A percentile compares a stretch with the other conserved stretches of the same genome.
These are phyloP conservation scores for Fragaria iinumae DNA, from an alignment of 306 rosid species.

Conservation along the genomic window DNA sequence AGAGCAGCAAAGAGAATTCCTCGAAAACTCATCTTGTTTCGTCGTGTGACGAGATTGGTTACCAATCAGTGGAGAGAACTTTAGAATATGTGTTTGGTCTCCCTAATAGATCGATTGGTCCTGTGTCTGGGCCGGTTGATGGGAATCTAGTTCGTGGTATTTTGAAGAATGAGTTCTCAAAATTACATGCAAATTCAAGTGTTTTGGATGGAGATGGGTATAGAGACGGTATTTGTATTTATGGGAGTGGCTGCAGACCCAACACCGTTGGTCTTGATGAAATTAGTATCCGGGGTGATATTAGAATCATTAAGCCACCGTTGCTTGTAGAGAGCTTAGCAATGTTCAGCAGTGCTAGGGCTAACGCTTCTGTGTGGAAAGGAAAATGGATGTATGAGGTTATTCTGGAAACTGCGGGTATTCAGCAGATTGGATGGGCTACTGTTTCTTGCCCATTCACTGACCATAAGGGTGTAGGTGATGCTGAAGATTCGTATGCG, in stretches of 20 bases:
- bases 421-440: conserved; percentile 98
- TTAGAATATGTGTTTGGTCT: conserved; percentile 85
- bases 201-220: conserved; percentile 32
- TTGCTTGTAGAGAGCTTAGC: conserved; percentile 81
- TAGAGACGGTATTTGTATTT: conserved; percentile 50
- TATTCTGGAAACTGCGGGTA: conserved; percentile 84
- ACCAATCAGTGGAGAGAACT: conserved; percentile 83
- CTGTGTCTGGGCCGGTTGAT: conserved; percentile 53
- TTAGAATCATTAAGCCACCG: conserved; percentile 56
- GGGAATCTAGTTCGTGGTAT: conserved; percentile 42
- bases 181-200: conserved; percentile 29
- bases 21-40: conserved; percentile 69
- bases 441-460: conserved; percentile 87
- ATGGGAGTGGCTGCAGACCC: conserved; percentile 37
- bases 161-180: conserved; percentile 54
- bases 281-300: conserved; percentile 75
- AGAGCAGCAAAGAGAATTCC: conserved; percentile 51
- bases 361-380: conserved; percentile 76
- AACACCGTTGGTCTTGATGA: conserved; percentile 56
- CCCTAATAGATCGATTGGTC: conserved; percentile 63
- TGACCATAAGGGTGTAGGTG: conserved; percentile 93
- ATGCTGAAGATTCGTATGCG: conserved; percentile 93
- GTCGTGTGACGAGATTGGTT: conserved; percentile 68
- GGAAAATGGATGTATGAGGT: conserved; percentile 99
- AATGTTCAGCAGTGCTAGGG: conserved; percentile 91